Conservation (phyloP, 2,329 filamentous ascomycete species). For the Beauveria sp. region DNA sequence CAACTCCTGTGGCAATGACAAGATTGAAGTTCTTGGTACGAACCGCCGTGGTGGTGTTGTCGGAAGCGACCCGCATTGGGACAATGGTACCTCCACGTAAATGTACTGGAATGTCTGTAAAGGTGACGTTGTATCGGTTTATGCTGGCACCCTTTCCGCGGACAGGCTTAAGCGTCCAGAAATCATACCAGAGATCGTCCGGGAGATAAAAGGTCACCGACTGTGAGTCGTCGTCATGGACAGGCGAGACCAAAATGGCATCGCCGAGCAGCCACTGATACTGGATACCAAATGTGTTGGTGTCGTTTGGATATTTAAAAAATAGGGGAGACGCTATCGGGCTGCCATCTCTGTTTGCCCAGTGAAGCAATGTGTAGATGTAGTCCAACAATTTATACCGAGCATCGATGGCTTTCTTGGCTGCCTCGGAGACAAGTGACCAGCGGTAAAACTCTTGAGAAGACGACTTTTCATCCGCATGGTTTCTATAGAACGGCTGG, state of each 20-base stretch:
- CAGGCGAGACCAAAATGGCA: constrained; percentile 35
- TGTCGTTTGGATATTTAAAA: constrained; percentile 52
- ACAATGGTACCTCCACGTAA: constrained; percentile 56
- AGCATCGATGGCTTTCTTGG: constrained; percentile 58
- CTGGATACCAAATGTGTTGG: constrained; percentile 32
- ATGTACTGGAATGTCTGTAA: constrained; percentile 52
- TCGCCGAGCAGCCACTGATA: constrained; percentile 39
- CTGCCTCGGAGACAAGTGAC: constrained; percentile 51
- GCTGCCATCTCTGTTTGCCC: constrained; percentile 49
- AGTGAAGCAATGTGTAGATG: constrained; percentile 60
- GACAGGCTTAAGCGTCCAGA: constrained; percentile 30
- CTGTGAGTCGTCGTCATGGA: constrained; percentile 32
- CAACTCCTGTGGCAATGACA: constrained; percentile 51
- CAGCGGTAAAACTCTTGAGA: constrained; percentile 61
- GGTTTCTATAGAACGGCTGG: constrained; percentile 60
- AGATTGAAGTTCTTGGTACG: constrained; percentile 60
- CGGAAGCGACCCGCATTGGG: constrained; percentile 45
- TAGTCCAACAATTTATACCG: constrained; percentile 67
- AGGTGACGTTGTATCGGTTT: constrained; percentile 28
- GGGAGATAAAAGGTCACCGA: constrained; percentile 38
- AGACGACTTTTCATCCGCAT: constrained; percentile 38
- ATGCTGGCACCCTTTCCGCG: background rate
- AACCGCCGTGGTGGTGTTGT: constrained; percentile 56
- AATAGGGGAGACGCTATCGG: constrained; percentile 62
- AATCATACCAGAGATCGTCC: constrained; percentile 38